Evolutionary conservation across 2,329 filamentous ascomycete species (phyloP).

Genomic region (Didymella pomorum): DNA sequence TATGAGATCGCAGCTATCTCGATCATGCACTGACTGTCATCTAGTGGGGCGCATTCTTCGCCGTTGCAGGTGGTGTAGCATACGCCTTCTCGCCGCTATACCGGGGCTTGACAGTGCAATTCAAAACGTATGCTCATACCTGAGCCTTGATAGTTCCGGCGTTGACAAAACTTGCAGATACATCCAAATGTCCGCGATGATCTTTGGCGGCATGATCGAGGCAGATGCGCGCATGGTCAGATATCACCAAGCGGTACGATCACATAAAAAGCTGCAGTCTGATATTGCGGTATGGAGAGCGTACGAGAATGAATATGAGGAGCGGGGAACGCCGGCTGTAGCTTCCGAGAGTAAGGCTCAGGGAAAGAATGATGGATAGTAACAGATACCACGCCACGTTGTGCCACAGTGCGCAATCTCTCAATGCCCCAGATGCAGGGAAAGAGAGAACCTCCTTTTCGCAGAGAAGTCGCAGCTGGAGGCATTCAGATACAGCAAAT

Average conservation of each 20-base stretch:
- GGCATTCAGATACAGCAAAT: too few species aligned
- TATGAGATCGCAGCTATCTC: too few species aligned
- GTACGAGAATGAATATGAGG: constrained; percentile 68
- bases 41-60: constrained; percentile 73
- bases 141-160: too few species aligned
- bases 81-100: constrained; percentile 75
- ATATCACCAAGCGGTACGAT: constrained; percentile 71
- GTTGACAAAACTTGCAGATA: constrained; percentile 63
- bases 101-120: constrained; percentile 59
- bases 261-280: constrained; percentile 68
- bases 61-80: constrained; percentile 68
- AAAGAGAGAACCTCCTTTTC: too few species aligned
- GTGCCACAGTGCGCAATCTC: too few species aligned
- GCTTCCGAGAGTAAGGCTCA: constrained; percentile 33
- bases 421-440: too few species aligned
- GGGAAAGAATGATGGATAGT: too few species aligned
- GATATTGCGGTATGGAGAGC: constrained; percentile 74
- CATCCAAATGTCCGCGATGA: constrained; percentile 85
- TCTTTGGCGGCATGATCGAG: constrained; percentile 78
- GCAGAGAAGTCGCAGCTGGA: too few species aligned
- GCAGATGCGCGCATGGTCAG: constrained; percentile 72
- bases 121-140: constrained; percentile 38
- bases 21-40: background rate
- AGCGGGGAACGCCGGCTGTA: constrained; percentile 50
- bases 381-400: too few species aligned